Evolutionary conservation across 2,329 filamentous ascomycete species (phyloP).

Genomic region (Epichloe bromicola): DNA sequence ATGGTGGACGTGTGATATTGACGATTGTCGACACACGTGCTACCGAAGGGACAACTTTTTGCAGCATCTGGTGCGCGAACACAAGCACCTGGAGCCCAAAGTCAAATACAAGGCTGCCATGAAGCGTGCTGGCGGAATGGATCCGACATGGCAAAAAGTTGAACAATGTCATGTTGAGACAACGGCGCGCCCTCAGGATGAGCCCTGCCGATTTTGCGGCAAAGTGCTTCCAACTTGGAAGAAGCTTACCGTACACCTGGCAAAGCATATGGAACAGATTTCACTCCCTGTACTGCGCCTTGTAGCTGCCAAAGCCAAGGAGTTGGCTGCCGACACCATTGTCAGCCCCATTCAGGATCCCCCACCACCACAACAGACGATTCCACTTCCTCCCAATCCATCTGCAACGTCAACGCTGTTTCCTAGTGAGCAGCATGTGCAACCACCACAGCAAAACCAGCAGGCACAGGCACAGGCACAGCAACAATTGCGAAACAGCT

Average conservation of each 20-base stretch:
- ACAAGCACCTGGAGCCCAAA: slow-evolving; percentile 75
- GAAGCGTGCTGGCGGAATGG: slow-evolving; percentile 42
- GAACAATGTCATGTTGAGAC: slow-evolving; percentile 67
- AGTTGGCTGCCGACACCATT: slow-evolving; percentile 46
- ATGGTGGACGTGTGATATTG: slow-evolving; percentile 77
- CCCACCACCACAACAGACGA: slow-evolving; percentile 29
- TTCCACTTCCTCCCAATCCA: slow-evolving; percentile 13
- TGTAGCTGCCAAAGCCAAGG: slow-evolving; percentile 32
- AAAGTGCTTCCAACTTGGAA: slow-evolving; percentile 77
- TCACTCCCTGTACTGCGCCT: slow-evolving; percentile 64
- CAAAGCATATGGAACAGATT: slow-evolving; percentile 89
- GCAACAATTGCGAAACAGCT: background rate
- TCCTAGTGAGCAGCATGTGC: slow-evolving; percentile 6
- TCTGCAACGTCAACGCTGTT: slow-evolving; percentile 13
- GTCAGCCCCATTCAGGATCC: slow-evolving; percentile 54
- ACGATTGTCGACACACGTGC: slow-evolving; percentile 70
- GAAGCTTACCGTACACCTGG: slow-evolving; percentile 84
- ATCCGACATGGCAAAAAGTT: slow-evolving; percentile 64
- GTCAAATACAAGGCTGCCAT: slow-evolving; percentile 59
- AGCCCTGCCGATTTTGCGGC: slow-evolving; percentile 79
- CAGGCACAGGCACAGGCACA: background rate
- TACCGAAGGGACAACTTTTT: slow-evolving; percentile 87
- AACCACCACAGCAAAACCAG: slow-evolving; percentile 11
- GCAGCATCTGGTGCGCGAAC: slow-evolving; percentile 82
- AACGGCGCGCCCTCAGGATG: slow-evolving; percentile 49